Evolutionary conservation across 768 basidiomycete species (phyloP), one percentile per base, ranked within the genome.

Genomic region (Pulveroboletus sp.): DNA sequence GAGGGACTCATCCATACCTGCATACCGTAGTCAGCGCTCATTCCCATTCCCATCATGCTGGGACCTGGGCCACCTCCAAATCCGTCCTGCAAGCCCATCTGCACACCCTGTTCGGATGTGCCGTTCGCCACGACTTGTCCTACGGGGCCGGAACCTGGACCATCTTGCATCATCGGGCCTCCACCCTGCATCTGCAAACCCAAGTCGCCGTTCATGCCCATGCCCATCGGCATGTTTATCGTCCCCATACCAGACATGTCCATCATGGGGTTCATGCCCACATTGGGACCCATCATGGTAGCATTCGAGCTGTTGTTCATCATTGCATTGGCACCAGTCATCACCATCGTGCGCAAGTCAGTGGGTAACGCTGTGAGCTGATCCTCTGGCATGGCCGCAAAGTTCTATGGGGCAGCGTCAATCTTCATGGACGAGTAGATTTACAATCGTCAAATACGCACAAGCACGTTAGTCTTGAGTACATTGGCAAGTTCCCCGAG

Each of bases 331-430:
- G 87, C 82, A 15, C 86, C 84, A 8, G 87, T 85, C 82, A 92
- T 87, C 46, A 91, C 86, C 86, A 91, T 91, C 52, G 85, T 82
- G 35, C 89, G 84, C 49, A 91, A 76, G 51, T 93, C 90, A 1
- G 85, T 81, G 8, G 89, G 90, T 35, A 93, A 77, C 31, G 81
- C 82, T 27, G 82, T 74, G 36, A 89, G 75, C 63, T 87, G 88
- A 46, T 88, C 89, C 67, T 92, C 91, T 40, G 79, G 78, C 84
- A 92, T 86, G 9, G 80, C 85, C 1, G 87, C 74, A 62, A 91
- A 88, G 64, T 85, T 89, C 89, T 91, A 58, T 3, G 30, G 35
- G 37, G 15, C 36, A 43, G 50, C 15, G 33, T 57, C 39, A 64
- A 49, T 8, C 5, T 39, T 26, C 3, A n/a, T 32, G 30, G 39